Percentiles rank a stretch among this genome's conserved stretches.
Evolutionary conservation across 2,329 filamentous ascomycete genomes (phyloP).

Genomic region (Orbilia javanica): DNA sequence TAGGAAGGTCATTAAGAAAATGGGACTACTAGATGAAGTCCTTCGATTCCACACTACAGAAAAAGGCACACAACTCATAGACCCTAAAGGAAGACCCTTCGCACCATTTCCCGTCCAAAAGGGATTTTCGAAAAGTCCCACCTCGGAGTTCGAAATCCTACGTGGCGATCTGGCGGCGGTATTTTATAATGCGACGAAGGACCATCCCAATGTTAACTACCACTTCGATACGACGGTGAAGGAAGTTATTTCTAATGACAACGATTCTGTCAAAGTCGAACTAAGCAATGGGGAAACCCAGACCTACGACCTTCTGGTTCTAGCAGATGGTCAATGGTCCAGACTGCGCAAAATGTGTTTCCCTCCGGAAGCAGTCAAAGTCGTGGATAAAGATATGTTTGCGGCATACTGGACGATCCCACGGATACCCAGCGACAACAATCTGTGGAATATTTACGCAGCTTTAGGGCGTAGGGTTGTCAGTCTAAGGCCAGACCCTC

Average conservation of each 20-base stretch:
- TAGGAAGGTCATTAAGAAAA: constrained; percentile 69
- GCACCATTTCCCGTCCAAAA: constrained; percentile 66
- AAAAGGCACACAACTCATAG: constrained; percentile 67
- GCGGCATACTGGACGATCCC: constrained; percentile 44
- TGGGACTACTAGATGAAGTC: constrained; percentile 69
- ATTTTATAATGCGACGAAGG: constrained; percentile 66
- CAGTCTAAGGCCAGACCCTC: constrained; percentile 29
- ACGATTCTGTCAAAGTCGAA: constrained; percentile 64
- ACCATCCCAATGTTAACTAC: constrained; percentile 65
- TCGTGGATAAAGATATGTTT: constrained; percentile 40
- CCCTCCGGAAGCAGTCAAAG: constrained; percentile 22
- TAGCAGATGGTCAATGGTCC: constrained; percentile 71
- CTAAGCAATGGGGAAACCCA: constrained; percentile 67
- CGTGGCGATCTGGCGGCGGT: constrained; percentile 66
- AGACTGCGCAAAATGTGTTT: constrained; percentile 65
- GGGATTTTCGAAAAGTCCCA: constrained; percentile 68
- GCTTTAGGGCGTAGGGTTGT: constrained; percentile 25
- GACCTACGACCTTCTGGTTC: constrained; percentile 70
- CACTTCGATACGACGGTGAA: constrained; percentile 64
- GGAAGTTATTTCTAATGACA: constrained; percentile 63
- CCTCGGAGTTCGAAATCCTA: constrained; percentile 68
- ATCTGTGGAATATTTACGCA: constrained; percentile 40
- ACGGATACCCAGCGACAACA: constrained; percentile 14
- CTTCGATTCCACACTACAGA: constrained; percentile 67
- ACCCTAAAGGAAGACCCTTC: constrained; percentile 64